Conservation (phyloP, 2,329 filamentous ascomycete genomes). For the Fusarium mexicanum region DNA sequence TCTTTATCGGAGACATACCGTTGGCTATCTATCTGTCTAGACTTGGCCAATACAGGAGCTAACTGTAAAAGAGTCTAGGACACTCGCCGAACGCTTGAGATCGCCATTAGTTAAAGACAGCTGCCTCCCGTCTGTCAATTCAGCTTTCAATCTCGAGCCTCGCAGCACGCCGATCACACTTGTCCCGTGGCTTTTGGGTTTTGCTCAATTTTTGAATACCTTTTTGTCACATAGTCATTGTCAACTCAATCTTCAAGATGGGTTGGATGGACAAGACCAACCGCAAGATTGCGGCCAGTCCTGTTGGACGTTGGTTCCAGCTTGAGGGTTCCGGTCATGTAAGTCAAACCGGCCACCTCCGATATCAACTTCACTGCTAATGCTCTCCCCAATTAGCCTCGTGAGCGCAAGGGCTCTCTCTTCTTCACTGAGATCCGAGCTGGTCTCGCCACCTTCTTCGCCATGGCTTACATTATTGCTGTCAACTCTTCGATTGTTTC, state of each 20-base stretch:
- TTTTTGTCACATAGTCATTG: background rate
- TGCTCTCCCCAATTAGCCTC: slow-evolving; percentile 57
- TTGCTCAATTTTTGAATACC: slow-evolving; percentile 18
- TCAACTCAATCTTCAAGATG: slow-evolving; percentile 48
- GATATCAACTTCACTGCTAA: background rate
- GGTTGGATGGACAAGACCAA: slow-evolving; percentile 63
- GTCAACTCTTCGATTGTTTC: slow-evolving; percentile 65
- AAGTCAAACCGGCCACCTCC: slow-evolving; percentile 51
- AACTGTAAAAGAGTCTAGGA: slow-evolving; percentile 25
- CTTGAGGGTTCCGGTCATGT: slow-evolving; percentile 86
- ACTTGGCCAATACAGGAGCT: slow-evolving; percentile 13
- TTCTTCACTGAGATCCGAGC: slow-evolving; percentile 89
- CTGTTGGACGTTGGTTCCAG: slow-evolving; percentile 78
- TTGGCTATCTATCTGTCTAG: slow-evolving; percentile 17
- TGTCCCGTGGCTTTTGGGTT: background rate
- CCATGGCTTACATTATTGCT: slow-evolving; percentile 65
- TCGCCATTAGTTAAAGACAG: slow-evolving; percentile 22
- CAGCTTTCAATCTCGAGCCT: slow-evolving; percentile 6
- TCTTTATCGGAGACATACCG: slow-evolving; percentile 31
- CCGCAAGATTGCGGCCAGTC: slow-evolving; percentile 68
- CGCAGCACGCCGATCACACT: background rate
- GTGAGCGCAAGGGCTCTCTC: slow-evolving; percentile 76
- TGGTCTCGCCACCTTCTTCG: slow-evolving; percentile 82
- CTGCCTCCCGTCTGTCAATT: slow-evolving; percentile 2
- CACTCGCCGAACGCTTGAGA: background rate